Base-by-base conservation (phyloP, 2,329 filamentous ascomycete species). In the Penicillium sp. region DNA sequence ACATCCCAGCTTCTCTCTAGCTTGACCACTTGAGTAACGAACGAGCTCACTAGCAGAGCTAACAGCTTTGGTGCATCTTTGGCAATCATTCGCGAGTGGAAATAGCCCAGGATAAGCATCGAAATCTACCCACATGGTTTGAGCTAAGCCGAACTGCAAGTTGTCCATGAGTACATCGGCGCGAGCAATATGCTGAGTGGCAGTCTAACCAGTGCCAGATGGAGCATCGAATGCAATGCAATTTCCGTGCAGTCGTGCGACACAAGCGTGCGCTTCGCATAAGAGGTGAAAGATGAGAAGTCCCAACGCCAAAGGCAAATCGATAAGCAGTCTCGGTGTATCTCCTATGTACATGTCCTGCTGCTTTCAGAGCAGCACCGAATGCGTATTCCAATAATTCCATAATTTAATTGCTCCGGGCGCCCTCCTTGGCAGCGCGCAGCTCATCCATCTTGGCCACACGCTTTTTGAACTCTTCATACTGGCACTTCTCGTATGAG, bases 361-460 rank as follows among this genome's bases (percentile, higher is more conserved):
- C 59, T 64, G 53, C 58, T 61, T 56, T 48, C 37, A 30, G 47
- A 63, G 57, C 58, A 59, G 58, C 58, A 47, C 62, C 51, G 53
- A 62, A 58, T 51, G 54, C 54, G 52, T 52, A 56, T 59, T 59
- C 49, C 52, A 57, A 50, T 47, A 50, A 49, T 52, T 55, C 34
- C 44, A 53, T 49, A 56, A 59, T 40, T 67, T 54, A 95, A 75
- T 95, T 96, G 80, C 88, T 95, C 73, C 92, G 83, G 65, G 81
- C 84, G 54, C 89, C 90, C 51, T 76, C 83, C 81, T 95, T 95
- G 53, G 88, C 84, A 60, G 83, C 91, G 69, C 90, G 82, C 68
- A 99, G 76, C 78, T 99, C 91, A 65, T 97, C 84, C 93, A 99
- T 99, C 84, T 95, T 97, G 68, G 87, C 89, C 58, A 99, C 93